Conservation (phyloP, 2,329 filamentous ascomycete species). For the Alternaria gansuensis region DNA sequence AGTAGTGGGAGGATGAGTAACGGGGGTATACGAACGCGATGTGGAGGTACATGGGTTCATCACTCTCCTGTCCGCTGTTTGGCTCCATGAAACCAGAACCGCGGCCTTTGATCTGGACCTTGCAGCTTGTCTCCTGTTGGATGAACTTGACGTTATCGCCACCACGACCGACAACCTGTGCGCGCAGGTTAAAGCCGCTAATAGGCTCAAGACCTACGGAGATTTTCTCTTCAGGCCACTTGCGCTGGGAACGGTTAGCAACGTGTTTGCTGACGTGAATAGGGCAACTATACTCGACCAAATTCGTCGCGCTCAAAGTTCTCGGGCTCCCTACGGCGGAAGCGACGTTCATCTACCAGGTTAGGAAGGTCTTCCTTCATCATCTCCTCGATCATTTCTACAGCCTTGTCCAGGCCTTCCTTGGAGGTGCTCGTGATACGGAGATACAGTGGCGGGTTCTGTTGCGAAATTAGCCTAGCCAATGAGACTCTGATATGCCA, state of each 20-base stretch:
- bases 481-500: conserved; percentile 8
- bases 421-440: conserved; percentile 94
- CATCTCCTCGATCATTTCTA: conserved; percentile 88
- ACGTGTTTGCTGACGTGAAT: background rate
- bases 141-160: conserved; percentile 98
- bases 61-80: conserved; percentile 86
- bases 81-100: conserved; percentile 94
- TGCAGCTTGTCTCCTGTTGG: conserved; percentile 91
- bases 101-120: conserved; percentile 97
- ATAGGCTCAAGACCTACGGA: conserved; percentile 89
- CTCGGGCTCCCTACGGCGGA: conserved; percentile 82
- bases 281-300: conserved; percentile 71
- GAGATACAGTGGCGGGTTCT: conserved; percentile 94
- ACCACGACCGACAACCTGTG: conserved; percentile 93
- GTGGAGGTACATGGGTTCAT: conserved; percentile 96
- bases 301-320: conserved; percentile 88
- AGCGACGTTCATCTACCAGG: conserved; percentile 91
- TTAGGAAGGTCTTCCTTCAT: conserved; percentile 97
- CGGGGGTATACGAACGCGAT: conserved; percentile 73
- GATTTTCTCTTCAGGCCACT: conserved; percentile 98
- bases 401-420: conserved; percentile 87
- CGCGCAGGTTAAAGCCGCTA: conserved; percentile 92
- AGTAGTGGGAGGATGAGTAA: conserved; percentile 20
- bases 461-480: conserved; percentile 10
- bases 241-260: conserved; percentile 69